phyloP scores from a whole-genome alignment of 2,329 filamentous ascomycete species.

The Arthrinium phaeospermum region DNA sequence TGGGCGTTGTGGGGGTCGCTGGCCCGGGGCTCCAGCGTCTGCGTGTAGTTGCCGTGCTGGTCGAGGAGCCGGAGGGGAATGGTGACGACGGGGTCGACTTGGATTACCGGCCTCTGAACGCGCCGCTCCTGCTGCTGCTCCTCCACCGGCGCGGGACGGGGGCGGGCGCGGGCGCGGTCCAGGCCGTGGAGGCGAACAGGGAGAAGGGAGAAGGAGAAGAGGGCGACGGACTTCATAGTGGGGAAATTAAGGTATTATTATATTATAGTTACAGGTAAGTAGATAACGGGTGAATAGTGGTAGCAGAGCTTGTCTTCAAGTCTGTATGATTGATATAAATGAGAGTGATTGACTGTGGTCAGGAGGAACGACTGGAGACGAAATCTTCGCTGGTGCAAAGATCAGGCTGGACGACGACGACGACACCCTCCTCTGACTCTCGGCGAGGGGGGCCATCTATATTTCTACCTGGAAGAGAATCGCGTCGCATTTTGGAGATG shows the following conservation, averaged over 20 bases:
- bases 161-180: neutral
- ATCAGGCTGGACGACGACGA: neutral
- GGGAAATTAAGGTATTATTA: neutral
- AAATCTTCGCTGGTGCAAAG: neutral
- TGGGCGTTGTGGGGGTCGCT: neutral
- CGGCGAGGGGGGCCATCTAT: neutral
- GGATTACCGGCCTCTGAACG: neutral
- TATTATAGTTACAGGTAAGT: neutral
- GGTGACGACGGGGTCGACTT: neutral
- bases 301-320: neutral
- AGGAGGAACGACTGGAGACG: neutral
- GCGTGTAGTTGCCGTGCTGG: neutral
- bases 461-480: neutral
- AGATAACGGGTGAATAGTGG: neutral
- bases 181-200: neutral
- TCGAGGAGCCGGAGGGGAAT: conserved; percentile 1
- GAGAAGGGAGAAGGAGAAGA: neutral
- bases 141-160: neutral
- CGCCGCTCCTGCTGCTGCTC: neutral
- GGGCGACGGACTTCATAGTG: neutral
- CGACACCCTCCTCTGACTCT: neutral
- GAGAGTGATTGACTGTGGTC: neutral
- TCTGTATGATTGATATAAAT: neutral
- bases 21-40: neutral
- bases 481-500: neutral